Evolutionary conservation across 805 yeast species (phyloP), one percentile per base, ranked within the genome.

Genomic region (Maudiozyma bulderi): DNA sequence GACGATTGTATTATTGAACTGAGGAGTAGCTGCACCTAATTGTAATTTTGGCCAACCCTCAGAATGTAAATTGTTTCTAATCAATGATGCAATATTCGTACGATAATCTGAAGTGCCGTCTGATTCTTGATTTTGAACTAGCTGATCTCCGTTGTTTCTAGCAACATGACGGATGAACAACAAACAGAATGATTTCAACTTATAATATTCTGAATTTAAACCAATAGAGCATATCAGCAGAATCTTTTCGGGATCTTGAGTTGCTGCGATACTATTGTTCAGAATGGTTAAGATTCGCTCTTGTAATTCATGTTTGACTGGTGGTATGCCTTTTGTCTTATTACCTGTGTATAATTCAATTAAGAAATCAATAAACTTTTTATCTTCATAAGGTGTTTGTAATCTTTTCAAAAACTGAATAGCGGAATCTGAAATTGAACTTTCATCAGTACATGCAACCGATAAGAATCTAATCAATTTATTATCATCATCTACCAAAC

Each of bases 141-240:
- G 46, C 46, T 51, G 56, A 33, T 55, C 41, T 34, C 57, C 55
- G 29, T 67, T 64, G 43, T 63, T 57, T 46, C 59, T 63, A 3
- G 76, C 70, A 2, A 80, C 77, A 77, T 86, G 82, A 52, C 80
- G 77, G 20, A 86, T 75, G 58, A 86, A 84, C 40, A 74, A 72
- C 3, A 87, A 72, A 0, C 87, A 74, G 0, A 79, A 61, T 20
- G 78, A 77, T 54, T 79, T 79, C 47, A 84, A 63, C 52, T 71
- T 78, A 53, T 73, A 74, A 3, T 76, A 72, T 11, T 56, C 38
- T 0, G 89, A 77, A 32, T 72, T 64, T 39, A 89, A 67, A 1
- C 93, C 95, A 13, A 75, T 64, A 1, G 80, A 72, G 2, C 82
- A 71, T 15, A 87, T 70, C 44, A 71, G 59, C 4, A 78, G 68